Base-by-base conservation (phyloP, 1,284 basidiomycete species). In the Microbotryomycetes sp. region DNA sequence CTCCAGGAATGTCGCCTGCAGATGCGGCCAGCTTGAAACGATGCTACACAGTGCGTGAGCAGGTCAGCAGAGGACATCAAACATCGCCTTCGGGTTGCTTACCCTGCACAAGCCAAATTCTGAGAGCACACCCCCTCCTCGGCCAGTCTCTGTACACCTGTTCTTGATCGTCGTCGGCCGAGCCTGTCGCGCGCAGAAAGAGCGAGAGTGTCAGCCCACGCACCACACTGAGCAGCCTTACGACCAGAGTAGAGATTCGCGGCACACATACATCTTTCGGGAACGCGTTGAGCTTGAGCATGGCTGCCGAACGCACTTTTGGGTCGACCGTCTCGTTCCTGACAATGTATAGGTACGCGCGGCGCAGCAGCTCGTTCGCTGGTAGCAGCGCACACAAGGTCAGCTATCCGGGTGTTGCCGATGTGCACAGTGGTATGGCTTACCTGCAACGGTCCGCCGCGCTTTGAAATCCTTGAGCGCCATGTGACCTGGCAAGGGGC, bases 271-370 rank as follows among this genome's bases (percentile, higher is more conserved):
- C 67, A 5, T 64, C 41, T 2, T 54, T 45, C 6, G 67, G 64
- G 35, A 68, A 64, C 9, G 67, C 67, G 56, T 68, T 68, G 46
- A 68, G 58, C 54, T 68, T 68, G 56, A 66, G 58, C 67, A 66
- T 66, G 28, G 67, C 67, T 26, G 61, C 61, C 5, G 64, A 53
- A 11, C 67, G 64, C 4, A 66, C 52, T 48, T 64, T 66, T 7
- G 62, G 60, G 52, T 68, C 67, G 56, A 68, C 45, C 30, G 65
- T 66, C 51, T 59, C 58, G 58, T 68, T 68, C 24, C 65, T 50
- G 21, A 62, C 58, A 47, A 68, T 58, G 60, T 66, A 68, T 6
- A 66, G 56, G 62, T 68, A 66, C 5, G 67, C 67, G 6, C 62
- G 50, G 5, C 67, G 51, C 13, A 62, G 53, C 30, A 68, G 52